phyloP scores from a whole-genome alignment of 768 basidiomycete species.

The Rhodotorula taiwanensis region DNA sequence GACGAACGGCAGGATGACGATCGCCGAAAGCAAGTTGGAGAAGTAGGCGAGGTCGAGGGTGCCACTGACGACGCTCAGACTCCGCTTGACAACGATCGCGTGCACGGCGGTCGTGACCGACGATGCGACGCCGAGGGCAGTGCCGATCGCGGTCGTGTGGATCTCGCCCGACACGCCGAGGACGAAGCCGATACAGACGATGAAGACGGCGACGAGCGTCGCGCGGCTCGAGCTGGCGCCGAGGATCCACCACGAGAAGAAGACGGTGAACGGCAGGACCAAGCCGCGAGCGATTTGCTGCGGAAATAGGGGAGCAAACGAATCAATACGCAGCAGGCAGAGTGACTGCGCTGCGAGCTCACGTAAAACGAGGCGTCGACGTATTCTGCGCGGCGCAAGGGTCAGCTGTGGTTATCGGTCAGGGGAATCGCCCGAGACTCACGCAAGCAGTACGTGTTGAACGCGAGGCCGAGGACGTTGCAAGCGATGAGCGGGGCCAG shows the following conservation, averaged over 20 bases:
- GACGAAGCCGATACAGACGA: slow-evolving; percentile 91
- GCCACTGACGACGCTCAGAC: slow-evolving; percentile 68
- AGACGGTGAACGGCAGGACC: slow-evolving; percentile 86
- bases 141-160: slow-evolving; percentile 59
- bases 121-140: slow-evolving; percentile 72
- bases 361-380: slow-evolving; percentile 86
- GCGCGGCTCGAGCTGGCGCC: slow-evolving; percentile 66
- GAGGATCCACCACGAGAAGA: slow-evolving; percentile 72
- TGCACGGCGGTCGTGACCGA: slow-evolving; percentile 83
- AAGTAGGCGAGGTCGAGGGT: slow-evolving; percentile 86
- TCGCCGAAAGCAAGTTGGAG: slow-evolving; percentile 71
- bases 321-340: not conserved
- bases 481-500: slow-evolving; percentile 67
- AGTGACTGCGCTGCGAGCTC: not conserved
- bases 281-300: slow-evolving; percentile 84
- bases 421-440: slow-evolving; percentile 26
- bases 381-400: slow-evolving; percentile 59
- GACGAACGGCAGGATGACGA: slow-evolving; percentile 65
- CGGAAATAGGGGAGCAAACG: not conserved
- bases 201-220: slow-evolving; percentile 64
- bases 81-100: slow-evolving; percentile 88
- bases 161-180: slow-evolving; percentile 44
- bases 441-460: slow-evolving; percentile 41
- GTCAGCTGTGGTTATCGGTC: slow-evolving; percentile 54
- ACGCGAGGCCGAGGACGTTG: slow-evolving; percentile 65